phyloP scores from a whole-genome alignment of 352 stramenopile species.

The Phytophthora hibernalis region DNA sequence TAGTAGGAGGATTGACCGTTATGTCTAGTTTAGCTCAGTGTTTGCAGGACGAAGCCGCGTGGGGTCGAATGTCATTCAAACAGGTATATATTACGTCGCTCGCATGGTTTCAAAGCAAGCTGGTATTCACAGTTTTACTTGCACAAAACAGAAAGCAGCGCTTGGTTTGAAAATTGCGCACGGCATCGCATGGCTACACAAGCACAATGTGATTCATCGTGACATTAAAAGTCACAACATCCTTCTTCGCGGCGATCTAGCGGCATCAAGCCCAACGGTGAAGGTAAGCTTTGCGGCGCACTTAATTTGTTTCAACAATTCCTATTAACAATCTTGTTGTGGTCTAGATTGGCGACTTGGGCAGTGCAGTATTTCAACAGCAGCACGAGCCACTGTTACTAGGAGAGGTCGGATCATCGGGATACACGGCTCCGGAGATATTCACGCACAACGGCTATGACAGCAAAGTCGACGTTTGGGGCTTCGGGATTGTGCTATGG shows the following conservation, averaged over 20 bases:
- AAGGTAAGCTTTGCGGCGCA: conserved; percentile 37
- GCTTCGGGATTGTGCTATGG: conserved; percentile 58
- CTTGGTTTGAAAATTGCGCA: conserved; percentile 43
- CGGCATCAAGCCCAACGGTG: conserved; percentile 19
- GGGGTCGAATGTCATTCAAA: conserved; percentile 34
- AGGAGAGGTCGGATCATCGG: conserved; percentile 48
- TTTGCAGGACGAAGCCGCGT: conserved; percentile 37
- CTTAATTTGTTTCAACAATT: not conserved
- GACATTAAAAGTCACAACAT: conserved; percentile 61
- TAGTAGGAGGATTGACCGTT: not conserved
- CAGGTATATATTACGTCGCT: conserved; percentile 25
- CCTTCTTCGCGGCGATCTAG: conserved; percentile 26
- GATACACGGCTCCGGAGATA: conserved; percentile 59
- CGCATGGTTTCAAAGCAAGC: not conserved
- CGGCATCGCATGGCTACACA: conserved; percentile 45
- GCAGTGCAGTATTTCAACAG: conserved; percentile 32
- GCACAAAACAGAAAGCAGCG: conserved; percentile 31
- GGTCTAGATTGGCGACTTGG: conserved; percentile 45
- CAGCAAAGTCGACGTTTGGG: conserved; percentile 58
- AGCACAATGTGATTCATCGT: conserved; percentile 46
- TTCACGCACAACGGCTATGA: conserved; percentile 45
- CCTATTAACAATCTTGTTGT: not conserved
- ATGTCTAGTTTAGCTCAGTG: conserved; percentile 39
- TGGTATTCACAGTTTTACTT: not conserved
- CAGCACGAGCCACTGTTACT: conserved; percentile 19